phyloP scores from a whole-genome alignment of 2,329 filamentous ascomycete genomes.

The Fusarium odoratissimum region DNA sequence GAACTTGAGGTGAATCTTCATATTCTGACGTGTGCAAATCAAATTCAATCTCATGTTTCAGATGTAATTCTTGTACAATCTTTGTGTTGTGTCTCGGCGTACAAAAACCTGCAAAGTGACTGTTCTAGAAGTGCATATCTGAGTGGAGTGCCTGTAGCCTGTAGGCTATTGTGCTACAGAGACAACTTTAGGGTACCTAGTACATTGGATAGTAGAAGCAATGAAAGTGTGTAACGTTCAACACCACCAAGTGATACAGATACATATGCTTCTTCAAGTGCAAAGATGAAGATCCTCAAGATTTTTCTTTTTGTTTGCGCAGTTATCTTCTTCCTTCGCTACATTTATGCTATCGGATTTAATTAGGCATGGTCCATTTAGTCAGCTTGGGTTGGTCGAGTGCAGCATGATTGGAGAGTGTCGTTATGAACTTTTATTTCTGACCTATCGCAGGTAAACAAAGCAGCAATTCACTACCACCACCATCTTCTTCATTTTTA shows the following conservation, averaged over 20 bases:
- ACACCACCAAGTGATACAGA: not conserved
- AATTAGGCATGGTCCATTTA: not conserved
- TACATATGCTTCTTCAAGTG: not conserved
- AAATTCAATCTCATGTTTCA: not conserved
- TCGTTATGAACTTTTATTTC: not conserved
- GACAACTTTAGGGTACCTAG: not conserved
- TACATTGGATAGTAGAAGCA: not conserved
- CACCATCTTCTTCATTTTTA: too few relatives aligned
- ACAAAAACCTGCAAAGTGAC: not conserved
- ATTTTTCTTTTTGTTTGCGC: not conserved
- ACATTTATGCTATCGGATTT: not conserved
- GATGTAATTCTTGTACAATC: not conserved
- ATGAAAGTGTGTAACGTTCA: not conserved
- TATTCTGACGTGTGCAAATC: conserved; percentile 1
- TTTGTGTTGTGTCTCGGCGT: not conserved
- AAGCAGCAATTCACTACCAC: not conserved
- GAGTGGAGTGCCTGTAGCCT: not conserved
- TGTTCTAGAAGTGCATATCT: not conserved
- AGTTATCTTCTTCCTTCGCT: not conserved
- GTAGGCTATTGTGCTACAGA: not conserved
- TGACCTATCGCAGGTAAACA: not conserved
- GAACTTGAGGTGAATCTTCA: too few relatives aligned
- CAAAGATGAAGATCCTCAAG: not conserved
- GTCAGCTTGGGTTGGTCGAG: not conserved
- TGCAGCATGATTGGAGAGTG: not conserved